Conservation (phyloP, 306 rosid species). For the Fragaria vesca region DNA sequence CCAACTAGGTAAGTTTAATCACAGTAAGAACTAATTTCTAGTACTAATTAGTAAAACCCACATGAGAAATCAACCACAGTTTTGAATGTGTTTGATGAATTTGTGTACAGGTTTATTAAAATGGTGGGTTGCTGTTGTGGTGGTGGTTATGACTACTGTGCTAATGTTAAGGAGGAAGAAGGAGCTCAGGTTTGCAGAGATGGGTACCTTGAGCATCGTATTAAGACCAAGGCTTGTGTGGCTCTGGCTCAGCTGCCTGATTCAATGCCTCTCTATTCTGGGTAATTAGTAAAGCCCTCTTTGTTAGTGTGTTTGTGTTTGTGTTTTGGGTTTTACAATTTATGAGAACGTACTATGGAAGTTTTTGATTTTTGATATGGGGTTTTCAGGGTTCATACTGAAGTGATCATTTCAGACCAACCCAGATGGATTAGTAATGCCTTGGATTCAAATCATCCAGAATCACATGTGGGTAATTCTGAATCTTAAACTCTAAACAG, state of each 20-base stretch:
- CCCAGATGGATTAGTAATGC: constrained; percentile 58
- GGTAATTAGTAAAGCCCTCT: constrained; percentile 28
- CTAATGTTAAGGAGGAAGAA: constrained; percentile 37
- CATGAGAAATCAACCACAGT: neutral
- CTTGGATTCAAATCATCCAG: constrained; percentile 30
- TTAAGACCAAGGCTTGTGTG: constrained; percentile 64
- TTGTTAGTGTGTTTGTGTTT: neutral
- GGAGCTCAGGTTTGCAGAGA: constrained; percentile 53
- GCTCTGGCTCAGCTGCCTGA: constrained; percentile 64
- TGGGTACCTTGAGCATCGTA: constrained; percentile 41
- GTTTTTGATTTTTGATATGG: neutral
- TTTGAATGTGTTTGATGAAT: neutral
- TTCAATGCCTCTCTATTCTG: constrained; percentile 54
- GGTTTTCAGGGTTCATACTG: constrained; percentile 61
- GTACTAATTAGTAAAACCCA: neutral
- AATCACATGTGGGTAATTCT: constrained; percentile 24
- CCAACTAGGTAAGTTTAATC: constrained; percentile 37
- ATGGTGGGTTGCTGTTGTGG: constrained; percentile 80
- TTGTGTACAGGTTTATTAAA: constrained; percentile 55
- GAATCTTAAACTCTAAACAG: neutral
- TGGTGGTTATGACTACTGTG: constrained; percentile 38
- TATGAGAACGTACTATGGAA: constrained; percentile 3
- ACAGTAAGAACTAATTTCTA: neutral
- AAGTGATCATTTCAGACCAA: constrained; percentile 69
- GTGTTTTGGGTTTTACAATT: neutral